phyloP scores from a whole-genome alignment of 78 protist species.

The Salpingoeca rosetta region DNA sequence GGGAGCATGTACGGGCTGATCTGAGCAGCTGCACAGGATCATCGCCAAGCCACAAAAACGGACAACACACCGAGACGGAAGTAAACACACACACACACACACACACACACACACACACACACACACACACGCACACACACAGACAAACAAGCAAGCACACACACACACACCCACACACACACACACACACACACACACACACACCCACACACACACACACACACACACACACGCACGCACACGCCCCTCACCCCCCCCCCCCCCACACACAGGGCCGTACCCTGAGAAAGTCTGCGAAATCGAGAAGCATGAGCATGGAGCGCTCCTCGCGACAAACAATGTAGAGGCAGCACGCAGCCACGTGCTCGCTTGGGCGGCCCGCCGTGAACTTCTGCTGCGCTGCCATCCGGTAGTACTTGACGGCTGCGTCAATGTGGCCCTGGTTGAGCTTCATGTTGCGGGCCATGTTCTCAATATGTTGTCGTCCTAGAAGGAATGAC shows the following conservation, averaged over 20 bases:
- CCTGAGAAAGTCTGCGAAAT: conserved; percentile 64
- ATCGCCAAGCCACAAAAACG: neutral
- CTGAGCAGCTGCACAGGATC: neutral
- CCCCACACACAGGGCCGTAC: neutral
- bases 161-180: too few relatives aligned
- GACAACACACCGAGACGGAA: too few relatives aligned
- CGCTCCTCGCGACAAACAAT: conserved; percentile 67
- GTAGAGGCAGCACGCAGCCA: conserved; percentile 80
- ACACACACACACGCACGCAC: too few relatives aligned
- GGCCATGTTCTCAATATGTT: neutral
- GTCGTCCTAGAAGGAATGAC: neutral
- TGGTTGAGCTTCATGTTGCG: neutral
- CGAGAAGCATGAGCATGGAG: conserved; percentile 62
- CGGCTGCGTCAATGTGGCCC: conserved; percentile 39
- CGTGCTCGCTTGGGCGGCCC: conserved; percentile 29
- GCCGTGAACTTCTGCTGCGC: conserved; percentile 41
- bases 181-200: too few relatives aligned
- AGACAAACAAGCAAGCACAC: neutral
- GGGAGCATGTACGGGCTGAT: too few relatives aligned
- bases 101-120: too few relatives aligned
- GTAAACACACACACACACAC: too few relatives aligned
- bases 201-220: too few relatives aligned
- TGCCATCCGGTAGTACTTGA: conserved; percentile 21
- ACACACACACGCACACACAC: too few relatives aligned
- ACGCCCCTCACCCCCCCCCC: too few relatives aligned